Conservation (phyloP, 2,329 filamentous ascomycete species). For the Dothistroma septosporum region DNA sequence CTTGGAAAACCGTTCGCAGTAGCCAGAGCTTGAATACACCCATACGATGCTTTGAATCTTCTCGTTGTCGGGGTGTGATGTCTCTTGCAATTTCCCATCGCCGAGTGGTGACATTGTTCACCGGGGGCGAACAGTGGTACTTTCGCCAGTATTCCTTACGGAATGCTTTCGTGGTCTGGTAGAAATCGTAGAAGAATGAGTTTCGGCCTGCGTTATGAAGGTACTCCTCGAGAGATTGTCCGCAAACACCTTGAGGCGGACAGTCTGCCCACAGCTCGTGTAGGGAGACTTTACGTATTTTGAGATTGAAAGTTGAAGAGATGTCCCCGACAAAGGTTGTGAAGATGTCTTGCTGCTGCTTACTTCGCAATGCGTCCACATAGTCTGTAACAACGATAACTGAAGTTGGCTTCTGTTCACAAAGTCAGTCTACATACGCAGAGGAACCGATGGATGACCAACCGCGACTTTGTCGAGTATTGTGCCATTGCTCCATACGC, state of each 20-base stretch:
- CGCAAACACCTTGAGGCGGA: too few relatives aligned
- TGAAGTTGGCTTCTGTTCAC: too few relatives aligned
- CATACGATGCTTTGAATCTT: neutral
- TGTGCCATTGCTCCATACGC: neutral
- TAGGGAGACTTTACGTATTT: too few relatives aligned
- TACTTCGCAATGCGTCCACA: too few relatives aligned
- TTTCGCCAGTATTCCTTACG: neutral
- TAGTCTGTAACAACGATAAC: too few relatives aligned
- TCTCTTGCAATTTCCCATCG: slow-evolving; percentile 1
- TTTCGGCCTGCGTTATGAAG: neutral
- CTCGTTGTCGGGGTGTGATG: neutral
- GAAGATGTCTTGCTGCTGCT: too few relatives aligned
- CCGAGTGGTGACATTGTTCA: slow-evolving; percentile 1
- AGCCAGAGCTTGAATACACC: slow-evolving; percentile 6
- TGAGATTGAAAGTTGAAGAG: too few relatives aligned
- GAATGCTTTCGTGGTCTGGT: neutral
- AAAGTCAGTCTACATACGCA: too few relatives aligned
- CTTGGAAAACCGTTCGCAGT: neutral
- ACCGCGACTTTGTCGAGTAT: too few relatives aligned
- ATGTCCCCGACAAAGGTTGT: too few relatives aligned
- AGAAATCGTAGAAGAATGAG: slow-evolving; percentile 10
- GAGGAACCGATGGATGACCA: too few relatives aligned
- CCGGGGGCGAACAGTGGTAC: neutral
- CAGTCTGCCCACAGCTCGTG: neutral
- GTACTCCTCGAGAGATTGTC: neutral